Conservation (phyloP, 139 green algal species). For the Desmodesmus armatus region DNA sequence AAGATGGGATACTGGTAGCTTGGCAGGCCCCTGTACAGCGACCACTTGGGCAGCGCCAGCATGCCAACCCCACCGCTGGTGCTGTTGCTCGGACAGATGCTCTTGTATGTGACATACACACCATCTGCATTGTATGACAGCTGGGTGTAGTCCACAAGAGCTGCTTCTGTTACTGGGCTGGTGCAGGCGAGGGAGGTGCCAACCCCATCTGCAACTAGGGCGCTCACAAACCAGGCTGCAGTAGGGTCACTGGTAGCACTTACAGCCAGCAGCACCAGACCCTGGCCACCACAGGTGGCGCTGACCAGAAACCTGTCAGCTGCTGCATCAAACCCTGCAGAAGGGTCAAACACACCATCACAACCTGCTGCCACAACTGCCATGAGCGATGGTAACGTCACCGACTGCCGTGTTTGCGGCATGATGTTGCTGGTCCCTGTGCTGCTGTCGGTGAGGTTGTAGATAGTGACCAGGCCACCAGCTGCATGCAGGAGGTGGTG, state of each 20-base stretch:
- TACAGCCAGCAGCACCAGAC: constrained; percentile 9
- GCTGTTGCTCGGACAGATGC: constrained; percentile 5
- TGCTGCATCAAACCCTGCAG: constrained; percentile 10
- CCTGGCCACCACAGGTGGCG: constrained; percentile 34
- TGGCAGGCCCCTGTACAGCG: constrained; percentile 7
- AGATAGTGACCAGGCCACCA: background rate
- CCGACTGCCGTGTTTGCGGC: too few relatives aligned
- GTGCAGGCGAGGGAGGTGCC: constrained; percentile 14
- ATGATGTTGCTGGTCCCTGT: constrained; percentile 2
- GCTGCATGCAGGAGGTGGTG: background rate
- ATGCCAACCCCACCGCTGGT: background rate
- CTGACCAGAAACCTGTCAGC: constrained; percentile 17
- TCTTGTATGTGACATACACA: constrained; percentile 38
- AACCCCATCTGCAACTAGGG: constrained; percentile 26
- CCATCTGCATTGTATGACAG: constrained; percentile 32
- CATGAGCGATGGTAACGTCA: background rate
- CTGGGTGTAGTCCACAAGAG: constrained; percentile 33
- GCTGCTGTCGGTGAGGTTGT: background rate
- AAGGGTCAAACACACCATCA: constrained; percentile 21
- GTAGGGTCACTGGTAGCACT: background rate
- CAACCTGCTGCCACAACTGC: constrained; percentile 26
- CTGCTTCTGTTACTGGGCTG: background rate
- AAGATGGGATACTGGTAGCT: constrained; percentile 20
- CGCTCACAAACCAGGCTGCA: constrained; percentile 37
- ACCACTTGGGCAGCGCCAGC: constrained; percentile 31